Conservation (phyloP, 306 rosid species). For the Aeschynomene evenia region DNA sequence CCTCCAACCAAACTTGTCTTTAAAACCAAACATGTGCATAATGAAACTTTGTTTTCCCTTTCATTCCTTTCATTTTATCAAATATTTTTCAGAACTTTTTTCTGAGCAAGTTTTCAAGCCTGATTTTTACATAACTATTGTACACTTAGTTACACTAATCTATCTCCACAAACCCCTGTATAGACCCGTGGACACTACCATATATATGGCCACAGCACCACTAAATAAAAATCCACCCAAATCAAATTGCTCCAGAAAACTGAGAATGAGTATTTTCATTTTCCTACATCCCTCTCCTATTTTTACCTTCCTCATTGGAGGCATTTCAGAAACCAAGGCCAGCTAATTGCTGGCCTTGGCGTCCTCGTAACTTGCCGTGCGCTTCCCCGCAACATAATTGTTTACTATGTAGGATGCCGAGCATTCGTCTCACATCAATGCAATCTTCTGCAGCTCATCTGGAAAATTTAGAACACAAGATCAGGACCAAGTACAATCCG, state of each 20-base stretch:
- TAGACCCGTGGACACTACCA: constrained; percentile 1
- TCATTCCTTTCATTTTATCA: constrained; percentile 23
- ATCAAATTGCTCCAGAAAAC: constrained; percentile 21
- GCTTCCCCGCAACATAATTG: constrained; percentile 15
- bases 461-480: constrained; percentile 24
- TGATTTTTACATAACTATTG: constrained; percentile 44
- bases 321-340: constrained; percentile 25
- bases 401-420: background rate
- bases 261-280: constrained; percentile 13
- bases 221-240: constrained; percentile 21
- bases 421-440: constrained; percentile 24
- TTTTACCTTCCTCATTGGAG: constrained; percentile 14
- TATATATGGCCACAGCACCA: constrained; percentile 2
- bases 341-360: constrained; percentile 31
- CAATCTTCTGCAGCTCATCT: constrained; percentile 47
- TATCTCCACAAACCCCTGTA: constrained; percentile 21
- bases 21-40: too few relatives aligned
- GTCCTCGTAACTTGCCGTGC: constrained; percentile 2
- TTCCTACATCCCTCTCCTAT: constrained; percentile 21
- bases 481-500: constrained; percentile 19
- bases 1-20: too few relatives aligned
- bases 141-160: constrained; percentile 33
- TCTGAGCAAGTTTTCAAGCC: constrained; percentile 20
- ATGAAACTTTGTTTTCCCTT: background rate
- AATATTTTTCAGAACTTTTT: constrained; percentile 2